Evolutionary conservation across 345 rosid species (phyloP), one percentile per base, ranked within the genome.

Genomic region (Euphorbia peplus): DNA sequence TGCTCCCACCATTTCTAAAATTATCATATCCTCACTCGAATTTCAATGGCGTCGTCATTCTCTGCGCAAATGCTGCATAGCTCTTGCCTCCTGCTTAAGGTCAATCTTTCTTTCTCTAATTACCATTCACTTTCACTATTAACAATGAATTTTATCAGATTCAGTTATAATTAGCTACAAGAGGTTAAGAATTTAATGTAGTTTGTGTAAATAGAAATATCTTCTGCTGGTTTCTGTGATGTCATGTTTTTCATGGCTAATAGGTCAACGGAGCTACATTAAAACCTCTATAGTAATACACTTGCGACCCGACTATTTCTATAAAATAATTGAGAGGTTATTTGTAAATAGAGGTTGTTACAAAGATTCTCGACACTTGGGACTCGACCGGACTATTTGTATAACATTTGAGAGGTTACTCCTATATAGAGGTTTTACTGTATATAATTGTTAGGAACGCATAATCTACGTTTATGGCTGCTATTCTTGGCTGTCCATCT

Each of bases 41-140:
- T 58, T 15, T 16, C 63, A 58, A 87, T 92, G 93, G 93, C 93
- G 37, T 79, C 87, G 26, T 28, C 76, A 4, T 72, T 83, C 72
- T 79, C 90, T 25, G 64, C 83, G 76, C 87, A 85, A 76, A 69
- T 70, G 83, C 69, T 83, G 35, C 82, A 79, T 64, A 46, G 73
- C 66, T 77, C 86, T 63, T 69, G 70, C 72, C 72, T 80, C 71
- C 46, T 75, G 37, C 76, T 73, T 60, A 89, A 78, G 92, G 96
- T 88, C 65, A 58, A 69, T 28, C 24, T 14, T 21, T 14, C 44
- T 22, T 39, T 59, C 54, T 73, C 52, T 58, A 54, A 11, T 12
- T 5, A 12, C 4, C 50, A 1, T 44, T 41, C 28, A 16, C 29
- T 2, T 50, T 42, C 25, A n/a, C 22, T n/a, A n/a, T n/a, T n/a